A percentile compares a stretch with the other conserved stretches of the same genome.
Evolutionary conservation across 2,329 filamentous ascomycete species (phyloP).

Genomic region (Fusarium sp.): DNA sequence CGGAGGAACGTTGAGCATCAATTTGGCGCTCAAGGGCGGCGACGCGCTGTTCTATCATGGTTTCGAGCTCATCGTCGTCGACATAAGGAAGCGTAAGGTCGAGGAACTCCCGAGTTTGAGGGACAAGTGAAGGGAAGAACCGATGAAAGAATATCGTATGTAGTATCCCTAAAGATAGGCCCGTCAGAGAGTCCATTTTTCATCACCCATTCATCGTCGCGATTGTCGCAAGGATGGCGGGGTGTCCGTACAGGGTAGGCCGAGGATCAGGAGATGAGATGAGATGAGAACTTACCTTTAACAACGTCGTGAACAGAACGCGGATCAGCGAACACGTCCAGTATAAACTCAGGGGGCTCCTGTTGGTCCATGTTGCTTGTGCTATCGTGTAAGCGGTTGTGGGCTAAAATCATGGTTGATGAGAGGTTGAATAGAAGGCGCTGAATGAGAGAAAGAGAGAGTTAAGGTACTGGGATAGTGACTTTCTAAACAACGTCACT

Average conservation of each 20-base stretch:
- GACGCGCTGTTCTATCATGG: conserved; percentile 90
- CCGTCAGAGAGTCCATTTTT: conserved; percentile 9
- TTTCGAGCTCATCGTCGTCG: conserved; percentile 90
- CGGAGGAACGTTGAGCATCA: conserved; percentile 66
- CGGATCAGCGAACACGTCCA: conserved; percentile 94
- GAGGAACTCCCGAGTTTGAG: conserved; percentile 87
- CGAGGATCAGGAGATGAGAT: conserved; percentile 27
- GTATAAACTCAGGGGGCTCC: conserved; percentile 85
- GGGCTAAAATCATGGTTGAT: conserved; percentile 44
- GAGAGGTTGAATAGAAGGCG: conserved; percentile 9
- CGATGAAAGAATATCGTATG: conserved; percentile 99
- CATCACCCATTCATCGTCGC: conserved; percentile 8
- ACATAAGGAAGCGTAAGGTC: conserved; percentile 92
- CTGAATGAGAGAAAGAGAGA: conserved; percentile 13
- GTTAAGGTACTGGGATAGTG: conserved; percentile 8
- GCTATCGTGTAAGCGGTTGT: conserved; percentile 41
- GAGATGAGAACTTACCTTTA: conserved; percentile 72
- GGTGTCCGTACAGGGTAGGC: conserved; percentile 44
- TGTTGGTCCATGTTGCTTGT: conserved; percentile 61
- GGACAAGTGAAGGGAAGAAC: conserved; percentile 89
- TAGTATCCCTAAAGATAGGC: conserved; percentile 75
- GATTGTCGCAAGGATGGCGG: conserved; percentile 29
- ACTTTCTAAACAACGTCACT: conserved; percentile 31
- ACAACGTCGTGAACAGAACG: conserved; percentile 91
- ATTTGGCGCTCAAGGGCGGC: conserved; percentile 84